Percentiles rank a stretch among this genome's conserved stretches.
Conservation (phyloP, 257 asterid genomes). For the Coffea canephora region DNA sequence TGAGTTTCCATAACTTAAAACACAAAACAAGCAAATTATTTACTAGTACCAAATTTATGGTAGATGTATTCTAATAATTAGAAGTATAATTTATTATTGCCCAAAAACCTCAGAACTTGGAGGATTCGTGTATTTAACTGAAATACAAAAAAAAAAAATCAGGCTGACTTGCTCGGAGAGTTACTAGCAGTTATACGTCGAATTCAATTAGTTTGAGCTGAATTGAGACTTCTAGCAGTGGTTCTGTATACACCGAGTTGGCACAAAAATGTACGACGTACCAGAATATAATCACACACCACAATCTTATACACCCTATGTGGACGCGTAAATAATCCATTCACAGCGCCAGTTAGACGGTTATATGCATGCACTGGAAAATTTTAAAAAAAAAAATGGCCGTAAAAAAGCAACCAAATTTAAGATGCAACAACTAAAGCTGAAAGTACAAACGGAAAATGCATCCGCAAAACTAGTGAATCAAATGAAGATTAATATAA, state of each 20-base stretch:
- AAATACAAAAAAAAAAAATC: not conserved
- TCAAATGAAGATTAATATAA: not conserved
- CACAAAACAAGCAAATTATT: not conserved
- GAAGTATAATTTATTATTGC: too few species aligned
- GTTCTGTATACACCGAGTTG: not conserved
- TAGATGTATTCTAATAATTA: not conserved
- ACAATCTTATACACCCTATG: too few species aligned
- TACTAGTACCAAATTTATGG: not conserved
- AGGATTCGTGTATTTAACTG: not conserved
- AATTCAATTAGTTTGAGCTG: not conserved
- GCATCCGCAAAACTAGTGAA: too few species aligned
- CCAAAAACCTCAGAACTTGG: not conserved
- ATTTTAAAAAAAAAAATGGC: too few species aligned
- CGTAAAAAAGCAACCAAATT: not conserved
- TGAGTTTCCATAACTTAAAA: not conserved
- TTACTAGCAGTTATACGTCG: not conserved
- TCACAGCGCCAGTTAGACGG: too few species aligned
- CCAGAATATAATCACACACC: not conserved
- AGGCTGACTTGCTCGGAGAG: not conserved
- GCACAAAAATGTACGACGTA: not conserved
- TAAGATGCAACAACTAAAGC: conserved; percentile 5
- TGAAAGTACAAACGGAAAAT: not conserved
- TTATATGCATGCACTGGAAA: too few species aligned
- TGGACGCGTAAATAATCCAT: too few species aligned
- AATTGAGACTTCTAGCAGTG: too few species aligned